phyloP scores from a whole-genome alignment of 2,329 filamentous ascomycete genomes.

The Penicillium sp. region DNA sequence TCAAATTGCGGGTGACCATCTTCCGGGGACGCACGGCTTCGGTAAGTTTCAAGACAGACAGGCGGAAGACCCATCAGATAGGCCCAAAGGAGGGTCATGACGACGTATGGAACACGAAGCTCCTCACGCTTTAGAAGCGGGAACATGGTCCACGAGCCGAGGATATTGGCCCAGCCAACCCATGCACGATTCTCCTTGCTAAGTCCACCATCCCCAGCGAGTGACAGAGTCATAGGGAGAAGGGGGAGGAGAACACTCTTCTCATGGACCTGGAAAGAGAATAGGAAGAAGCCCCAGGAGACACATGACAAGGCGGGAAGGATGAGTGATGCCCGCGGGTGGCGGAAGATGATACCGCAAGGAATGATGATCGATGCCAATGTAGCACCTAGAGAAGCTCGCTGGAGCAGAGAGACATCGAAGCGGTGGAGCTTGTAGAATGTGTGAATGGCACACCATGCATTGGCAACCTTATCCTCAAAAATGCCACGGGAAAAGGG shows the following conservation, averaged over 20 bases:
- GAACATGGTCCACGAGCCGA: conserved; percentile 92
- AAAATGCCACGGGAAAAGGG: conserved; percentile 95
- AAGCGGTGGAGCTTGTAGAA: conserved; percentile 84
- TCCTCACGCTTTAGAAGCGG: conserved; percentile 86
- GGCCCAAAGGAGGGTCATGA: conserved; percentile 85
- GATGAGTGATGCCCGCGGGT: conserved; percentile 75
- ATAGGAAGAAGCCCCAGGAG: conserved; percentile 96
- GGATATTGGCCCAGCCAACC: conserved; percentile 93
- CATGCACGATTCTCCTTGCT: conserved; percentile 78
- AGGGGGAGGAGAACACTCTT: conserved; percentile 93
- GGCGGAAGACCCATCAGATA: conserved; percentile 89
- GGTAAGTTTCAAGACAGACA: conserved; percentile 70
- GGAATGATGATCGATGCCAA: conserved; percentile 76
- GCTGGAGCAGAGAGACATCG: conserved; percentile 72
- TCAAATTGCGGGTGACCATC: conserved; percentile 48
- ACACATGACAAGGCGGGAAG: conserved; percentile 81
- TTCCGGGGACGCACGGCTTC: conserved; percentile 47
- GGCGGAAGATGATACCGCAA: conserved; percentile 77
- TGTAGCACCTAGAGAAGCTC: conserved; percentile 74
- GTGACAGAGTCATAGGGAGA: conserved; percentile 87
- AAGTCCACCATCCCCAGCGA: conserved; percentile 78
- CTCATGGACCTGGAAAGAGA: conserved; percentile 97
- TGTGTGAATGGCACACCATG: conserved; percentile 93
- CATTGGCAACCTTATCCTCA: conserved; percentile 98
- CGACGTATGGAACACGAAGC: conserved; percentile 79